Evolutionary conservation across 352 stramenopile species (phyloP), one percentile per base, ranked within the genome.

Genomic region (Phytophthora crassamura): DNA sequence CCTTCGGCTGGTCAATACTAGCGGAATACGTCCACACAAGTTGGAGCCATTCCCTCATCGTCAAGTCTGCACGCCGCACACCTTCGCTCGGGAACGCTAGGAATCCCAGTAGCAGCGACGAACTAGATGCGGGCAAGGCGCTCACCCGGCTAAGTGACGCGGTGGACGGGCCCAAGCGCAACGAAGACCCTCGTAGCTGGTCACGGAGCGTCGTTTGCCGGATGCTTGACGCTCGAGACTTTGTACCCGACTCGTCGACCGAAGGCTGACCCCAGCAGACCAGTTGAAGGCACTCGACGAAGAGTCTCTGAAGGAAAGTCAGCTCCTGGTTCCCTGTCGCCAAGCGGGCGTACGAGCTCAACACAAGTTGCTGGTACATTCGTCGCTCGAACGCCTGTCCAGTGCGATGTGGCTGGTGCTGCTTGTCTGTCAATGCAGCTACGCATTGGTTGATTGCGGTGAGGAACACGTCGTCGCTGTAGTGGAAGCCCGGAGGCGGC

Each of bases 1-100:
- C 40, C 28, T 45, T 62, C 33, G 59, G 32, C 0, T 54, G 43
- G 16, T 72, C 51, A 20, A 72, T 34, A 36, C 25, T 50, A 9
- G 52, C 39, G 0, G 69, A 51, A 59, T 80, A 79, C 3, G 1
- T 49, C 75, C 75, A 84, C 47, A 80, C 20, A 0, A 72, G 10
- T 14, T 80, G 69, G 5, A 84, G 39, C 75, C 75, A 84, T 32
- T 70, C 59, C 36, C 46, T 45, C 18, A 72, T 36, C 6, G 70
- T 63, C 20, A 70, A 57, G 15, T 71, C 46, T 18, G 15, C 12
- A 1, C 32, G 46, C 10, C 36, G 38, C 11, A 81, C 30, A 2
- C 5, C 12, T 34, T 77, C 63, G 11, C 48, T 52, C 0, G 77
- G 62, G n/a, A 77, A 67, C 10, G 41, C 48, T 22, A 74, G 39